Evolutionary conservation across 2,329 filamentous ascomycete genomes (phyloP), one percentile per base, ranked within the genome.

Genomic region (Cephalotrichum gorgonifer): DNA sequence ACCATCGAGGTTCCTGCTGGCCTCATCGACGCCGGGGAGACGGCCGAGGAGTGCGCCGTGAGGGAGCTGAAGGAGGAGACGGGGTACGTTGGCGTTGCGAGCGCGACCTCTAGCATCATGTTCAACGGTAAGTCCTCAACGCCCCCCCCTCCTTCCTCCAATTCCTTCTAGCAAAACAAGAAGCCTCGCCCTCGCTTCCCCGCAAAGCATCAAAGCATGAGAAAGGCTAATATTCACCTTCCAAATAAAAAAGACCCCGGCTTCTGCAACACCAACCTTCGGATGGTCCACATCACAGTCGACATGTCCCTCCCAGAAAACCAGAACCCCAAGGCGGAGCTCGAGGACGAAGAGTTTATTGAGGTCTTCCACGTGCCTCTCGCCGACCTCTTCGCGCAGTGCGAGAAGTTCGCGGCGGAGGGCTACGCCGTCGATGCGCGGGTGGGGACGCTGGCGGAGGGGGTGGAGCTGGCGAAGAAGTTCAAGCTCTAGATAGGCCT

Each of bases 341-440:
- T 90, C 6, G 86, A 91, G 60, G 86, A 89, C 25, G 83, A 81
- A 54, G 86, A 91, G 65, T 90, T 89, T 60, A 90, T 91, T 58
- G 85, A 90, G 62, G 82, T 83, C 30, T 90, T 91, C 58, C 78
- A 76, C 8, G 73, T 88, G 7, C 82, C 81, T 6, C 60, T 91
- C 41, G 68, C 65, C 20, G 69, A 74, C 14, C 63, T 91, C 35
- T 88, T 83, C 69, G 73, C 73, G 0, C 80, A 85, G 59, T 82
- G 82, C 60, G 79, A 79, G 61, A 74, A 64, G 54, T 69, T 89
- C 1, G 85, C 89, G 59, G 67, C 68, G 2, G 70, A 88, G 54
- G 87, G 87, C 0, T 89, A 78, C 63, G 86, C 84, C 1, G 86
- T 93, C 55, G 87, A 93, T 64, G 86, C 86, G 6, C 73, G 86